Evolutionary conservation across 2,329 filamentous ascomycete genomes (phyloP).

Genomic region (Fusarium poae): DNA sequence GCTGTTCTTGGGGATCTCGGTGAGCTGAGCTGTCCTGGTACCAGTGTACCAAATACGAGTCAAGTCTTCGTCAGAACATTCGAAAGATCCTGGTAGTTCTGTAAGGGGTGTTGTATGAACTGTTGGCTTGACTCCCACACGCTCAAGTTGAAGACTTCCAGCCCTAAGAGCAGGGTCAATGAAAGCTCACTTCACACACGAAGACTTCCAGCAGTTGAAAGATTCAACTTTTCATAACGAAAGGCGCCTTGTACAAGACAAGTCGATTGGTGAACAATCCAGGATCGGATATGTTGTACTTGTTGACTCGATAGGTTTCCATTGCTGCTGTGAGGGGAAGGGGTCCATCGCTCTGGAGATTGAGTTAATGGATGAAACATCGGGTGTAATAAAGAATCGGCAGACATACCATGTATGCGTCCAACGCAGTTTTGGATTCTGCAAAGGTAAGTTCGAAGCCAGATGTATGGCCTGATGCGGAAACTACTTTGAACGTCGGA

Average conservation of each 20-base stretch:
- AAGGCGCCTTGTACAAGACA: conserved; percentile 8
- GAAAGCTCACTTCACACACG: too few species aligned
- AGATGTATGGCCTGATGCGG: neutral
- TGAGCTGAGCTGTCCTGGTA: conserved; percentile 2
- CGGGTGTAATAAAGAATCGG: too few species aligned
- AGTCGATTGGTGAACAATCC: neutral
- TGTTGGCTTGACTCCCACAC: neutral
- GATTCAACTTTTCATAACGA: conserved; percentile 11
- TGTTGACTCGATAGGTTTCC: conserved; percentile 1
- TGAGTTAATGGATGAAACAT: neutral
- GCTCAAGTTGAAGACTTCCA: neutral
- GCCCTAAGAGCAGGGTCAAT: too few species aligned
- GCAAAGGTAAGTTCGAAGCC: neutral
- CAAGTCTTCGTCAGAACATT: neutral
- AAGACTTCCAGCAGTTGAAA: neutral
- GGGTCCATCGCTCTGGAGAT: neutral
- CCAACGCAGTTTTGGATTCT: neutral
- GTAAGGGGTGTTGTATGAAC: neutral
- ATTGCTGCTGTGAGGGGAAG: conserved; percentile 9
- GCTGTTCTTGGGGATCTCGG: neutral
- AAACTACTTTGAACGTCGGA: conserved; percentile 1
- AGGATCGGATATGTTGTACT: neutral
- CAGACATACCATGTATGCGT: neutral
- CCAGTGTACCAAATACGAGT: conserved; percentile 3
- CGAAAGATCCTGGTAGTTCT: neutral